Conservation (phyloP, 345 rosid genomes). For the Eucalyptus melliodora region DNA sequence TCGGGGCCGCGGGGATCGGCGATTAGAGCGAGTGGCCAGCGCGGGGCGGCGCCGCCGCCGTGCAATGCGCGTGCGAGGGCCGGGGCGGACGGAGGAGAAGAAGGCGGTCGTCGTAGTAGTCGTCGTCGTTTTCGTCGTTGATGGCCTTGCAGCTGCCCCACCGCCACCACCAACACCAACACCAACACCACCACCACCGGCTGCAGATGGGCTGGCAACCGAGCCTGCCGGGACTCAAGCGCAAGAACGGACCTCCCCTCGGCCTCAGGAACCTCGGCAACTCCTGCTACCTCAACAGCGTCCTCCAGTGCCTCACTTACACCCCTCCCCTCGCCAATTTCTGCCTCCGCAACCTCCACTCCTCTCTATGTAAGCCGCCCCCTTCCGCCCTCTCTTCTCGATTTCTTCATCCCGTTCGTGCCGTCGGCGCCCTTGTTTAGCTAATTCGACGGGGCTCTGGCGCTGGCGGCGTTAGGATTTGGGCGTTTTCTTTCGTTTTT, state of each 20-base stretch:
- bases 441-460: not conserved
- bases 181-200: slow-evolving; percentile 1
- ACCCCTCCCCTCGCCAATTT: slow-evolving; percentile 98
- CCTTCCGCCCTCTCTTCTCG: not conserved
- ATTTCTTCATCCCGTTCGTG: not conserved
- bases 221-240: slow-evolving; percentile 67
- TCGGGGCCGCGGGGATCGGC: not conserved
- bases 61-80: slow-evolving; percentile 5
- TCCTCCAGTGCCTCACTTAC: slow-evolving; percentile 75
- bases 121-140: not conserved
- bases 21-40: not conserved
- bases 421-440: not conserved
- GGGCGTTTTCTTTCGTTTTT: not conserved
- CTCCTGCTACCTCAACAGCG: slow-evolving; percentile 95
- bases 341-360: slow-evolving; percentile 75
- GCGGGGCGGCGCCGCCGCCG: not conserved
- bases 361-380: slow-evolving; percentile 50
- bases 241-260: slow-evolving; percentile 75
- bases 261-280: slow-evolving; percentile 95
- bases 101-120: not conserved
- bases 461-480: not conserved
- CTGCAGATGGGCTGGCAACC: slow-evolving; percentile 97
- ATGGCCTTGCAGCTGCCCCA: slow-evolving; percentile 1
- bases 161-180: too few relatives aligned
- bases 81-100: not conserved